Base-by-base conservation (phyloP, 148 eudicot genomes). In the Euryodendron excelsum region DNA sequence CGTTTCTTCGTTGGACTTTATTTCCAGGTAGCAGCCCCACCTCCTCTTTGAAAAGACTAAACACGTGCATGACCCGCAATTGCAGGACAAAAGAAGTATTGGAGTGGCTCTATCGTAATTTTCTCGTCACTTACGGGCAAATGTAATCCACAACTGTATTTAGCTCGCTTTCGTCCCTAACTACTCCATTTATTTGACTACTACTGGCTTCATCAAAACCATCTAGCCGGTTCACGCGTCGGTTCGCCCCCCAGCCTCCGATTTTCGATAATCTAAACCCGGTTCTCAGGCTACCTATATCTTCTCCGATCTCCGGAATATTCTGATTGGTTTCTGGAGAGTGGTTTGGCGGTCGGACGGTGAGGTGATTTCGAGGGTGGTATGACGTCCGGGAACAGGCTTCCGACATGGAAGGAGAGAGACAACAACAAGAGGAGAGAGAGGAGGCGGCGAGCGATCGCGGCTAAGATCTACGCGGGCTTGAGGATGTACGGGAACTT, bases 381-480 rank as follows among this genome's bases (percentile, higher is more conserved):
- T 37, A 88, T 88, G 88, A 91, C 91, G 85, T 85, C 98, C 78
- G 97, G 97, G 47, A 75, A 91, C 53, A 76, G 98, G 89, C 89
- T 92, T 82, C 98, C 98, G 84, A 89, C 98, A 45, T 94, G 98
- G 98, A 85, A 89, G 81, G 97, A 94, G 69, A 83, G 98, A 18
- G 98, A 94, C 83, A 94, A 94, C 84, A 94, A 94, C 85, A 94
- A 92, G 86, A 83, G 96, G 74, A 80, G 98, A 68, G 98, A 94
- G 83, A 84, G 98, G 63, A 82, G 98, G 33, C 79, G 98, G 71
- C 73, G 98, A n/a, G 98, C 98, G 34, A 90, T 94, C 70, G 98
- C 95, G 8, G 98, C 97, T 0, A 94, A 94, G 91, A 94, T 94
- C 86, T 94, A 88, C 80, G 55, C 98, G 6, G 98, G 98, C 1